A percentile compares a stretch with the other conserved stretches of the same genome.
Evolutionary conservation across 2,329 filamentous ascomycete genomes (phyloP).

Genomic region (Xylariaceae sp.): DNA sequence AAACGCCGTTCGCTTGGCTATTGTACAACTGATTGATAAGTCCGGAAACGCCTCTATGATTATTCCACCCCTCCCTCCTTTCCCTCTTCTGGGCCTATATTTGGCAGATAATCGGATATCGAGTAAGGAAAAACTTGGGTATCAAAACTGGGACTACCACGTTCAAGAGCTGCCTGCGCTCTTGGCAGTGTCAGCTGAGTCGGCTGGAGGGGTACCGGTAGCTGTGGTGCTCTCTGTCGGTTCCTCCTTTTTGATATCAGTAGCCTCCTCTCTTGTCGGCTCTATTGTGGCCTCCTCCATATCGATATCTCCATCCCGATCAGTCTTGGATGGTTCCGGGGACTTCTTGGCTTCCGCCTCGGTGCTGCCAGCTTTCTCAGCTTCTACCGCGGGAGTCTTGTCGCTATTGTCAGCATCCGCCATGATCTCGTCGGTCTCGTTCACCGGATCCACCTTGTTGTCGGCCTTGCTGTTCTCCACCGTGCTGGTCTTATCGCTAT

Average conservation of each 20-base stretch:
- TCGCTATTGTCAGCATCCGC: conserved; percentile 23
- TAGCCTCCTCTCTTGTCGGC: conserved; percentile 44
- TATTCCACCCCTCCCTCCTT: not conserved
- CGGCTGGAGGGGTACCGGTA: not conserved
- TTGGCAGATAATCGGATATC: not conserved
- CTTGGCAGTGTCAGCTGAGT: conserved; percentile 16
- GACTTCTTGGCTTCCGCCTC: conserved; percentile 25
- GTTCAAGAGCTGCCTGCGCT: conserved; percentile 19
- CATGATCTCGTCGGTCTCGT: conserved; percentile 34
- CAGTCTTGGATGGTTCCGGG: conserved; percentile 39
- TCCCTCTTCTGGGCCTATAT: not conserved
- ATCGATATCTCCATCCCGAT: conserved; percentile 54
- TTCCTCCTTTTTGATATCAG: conserved; percentile 21
- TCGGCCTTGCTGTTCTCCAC: conserved; percentile 11
- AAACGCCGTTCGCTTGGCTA: conserved; percentile 21
- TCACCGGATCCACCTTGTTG: conserved; percentile 16
- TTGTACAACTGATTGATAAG: conserved; percentile 7
- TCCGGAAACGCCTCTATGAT: not conserved
- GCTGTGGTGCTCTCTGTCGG: conserved; percentile 6
- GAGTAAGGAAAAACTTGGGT: conserved; percentile 10
- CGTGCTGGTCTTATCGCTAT: conserved; percentile 19
- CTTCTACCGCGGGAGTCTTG: conserved; percentile 20
- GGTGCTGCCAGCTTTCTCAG: conserved; percentile 28
- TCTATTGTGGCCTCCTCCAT: conserved; percentile 47
- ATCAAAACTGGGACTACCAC: conserved; percentile 4